phyloP scores from a whole-genome alignment of 139 green algal species.

The Marvania coccoides region DNA sequence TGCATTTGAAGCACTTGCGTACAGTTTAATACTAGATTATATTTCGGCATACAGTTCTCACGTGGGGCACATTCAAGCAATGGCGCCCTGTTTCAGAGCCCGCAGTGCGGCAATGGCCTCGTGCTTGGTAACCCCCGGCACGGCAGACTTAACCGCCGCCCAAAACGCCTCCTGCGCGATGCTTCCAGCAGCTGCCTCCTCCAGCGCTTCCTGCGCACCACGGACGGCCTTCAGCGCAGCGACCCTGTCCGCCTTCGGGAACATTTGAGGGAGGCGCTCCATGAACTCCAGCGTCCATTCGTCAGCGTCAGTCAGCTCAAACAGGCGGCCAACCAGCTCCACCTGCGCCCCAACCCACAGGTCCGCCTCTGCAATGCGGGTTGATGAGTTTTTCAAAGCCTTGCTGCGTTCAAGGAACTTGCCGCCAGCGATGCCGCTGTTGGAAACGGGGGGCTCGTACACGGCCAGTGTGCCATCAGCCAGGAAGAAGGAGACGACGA shows the following conservation, averaged over 20 bases:
- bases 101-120: too few species aligned
- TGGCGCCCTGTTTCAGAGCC: too few species aligned
- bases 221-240: conserved; percentile 33
- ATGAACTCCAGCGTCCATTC: conserved; percentile 82
- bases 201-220: not conserved
- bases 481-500: conserved; percentile 88
- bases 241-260: conserved; percentile 47
- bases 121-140: too few species aligned
- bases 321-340: conserved; percentile 63
- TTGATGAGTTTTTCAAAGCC: not conserved
- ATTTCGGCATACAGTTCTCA: too few species aligned
- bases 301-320: conserved; percentile 77
- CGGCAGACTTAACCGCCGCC: too few species aligned
- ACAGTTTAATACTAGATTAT: too few species aligned
- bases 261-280: conserved; percentile 40
- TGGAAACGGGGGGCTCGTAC: conserved; percentile 81
- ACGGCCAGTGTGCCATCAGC: conserved; percentile 78
- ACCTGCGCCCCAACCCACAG: conserved; percentile 68
- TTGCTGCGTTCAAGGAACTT: conserved; percentile 83
- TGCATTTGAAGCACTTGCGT: too few species aligned
- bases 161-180: too few species aligned
- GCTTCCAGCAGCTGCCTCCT: not conserved
- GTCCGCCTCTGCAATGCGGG: conserved; percentile 62
- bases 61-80: too few species aligned
- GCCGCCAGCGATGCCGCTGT: conserved; percentile 77